Evolutionary conservation across 139 green algal species (phyloP), one percentile per base, ranked within the genome.

Genomic region (Pleodorina starrii): DNA sequence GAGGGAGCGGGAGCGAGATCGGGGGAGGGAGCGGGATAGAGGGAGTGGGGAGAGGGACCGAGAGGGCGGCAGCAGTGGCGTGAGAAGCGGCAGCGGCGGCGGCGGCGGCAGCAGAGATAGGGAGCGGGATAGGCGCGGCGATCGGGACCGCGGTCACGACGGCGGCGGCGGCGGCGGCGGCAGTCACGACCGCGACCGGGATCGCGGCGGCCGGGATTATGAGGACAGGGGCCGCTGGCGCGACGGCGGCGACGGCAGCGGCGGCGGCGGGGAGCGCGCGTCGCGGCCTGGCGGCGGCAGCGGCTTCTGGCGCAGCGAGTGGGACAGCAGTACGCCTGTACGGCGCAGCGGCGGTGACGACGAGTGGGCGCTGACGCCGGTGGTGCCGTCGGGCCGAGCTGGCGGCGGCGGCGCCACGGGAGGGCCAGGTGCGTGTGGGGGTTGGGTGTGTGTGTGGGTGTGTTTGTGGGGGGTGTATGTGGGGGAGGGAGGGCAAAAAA

Each of bases 281-380:
- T 69, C 79, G 32, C 77, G 66, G 5, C 46, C 42, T 2, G 85
- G 68, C 44, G 68, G 85, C 12, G 54, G 68, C n/a, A 80, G 91
- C 76, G 66, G 76, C 21, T 27, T 29, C 32, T 60, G 71, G 16
- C 69, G 60, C 43, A 29, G 81, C 60, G 81, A 78, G 42, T 77
- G 60, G 81, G 60, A 78, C 17, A n/a, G 54, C 43, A 48, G 40
- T 9, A 87, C 81, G n/a, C 81, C 81, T 0, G 29, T 87, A 29
- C 60, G 81, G 43, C 81, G 81, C 16, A 29, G 40, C 36, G 81
- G 81, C 40, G 81, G 81, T 27, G 81, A 87, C 5, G 85, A 90
- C 54, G 85, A 90, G 85, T 85, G 90, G 90, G 90, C 90, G 42
- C 57, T 89, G 72, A 93, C 90, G 17, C 90, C 90, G 27, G 63